Evolutionary conservation across 2,329 filamentous ascomycete species (phyloP).

Genomic region (Alternaria angustiovoidea): DNA sequence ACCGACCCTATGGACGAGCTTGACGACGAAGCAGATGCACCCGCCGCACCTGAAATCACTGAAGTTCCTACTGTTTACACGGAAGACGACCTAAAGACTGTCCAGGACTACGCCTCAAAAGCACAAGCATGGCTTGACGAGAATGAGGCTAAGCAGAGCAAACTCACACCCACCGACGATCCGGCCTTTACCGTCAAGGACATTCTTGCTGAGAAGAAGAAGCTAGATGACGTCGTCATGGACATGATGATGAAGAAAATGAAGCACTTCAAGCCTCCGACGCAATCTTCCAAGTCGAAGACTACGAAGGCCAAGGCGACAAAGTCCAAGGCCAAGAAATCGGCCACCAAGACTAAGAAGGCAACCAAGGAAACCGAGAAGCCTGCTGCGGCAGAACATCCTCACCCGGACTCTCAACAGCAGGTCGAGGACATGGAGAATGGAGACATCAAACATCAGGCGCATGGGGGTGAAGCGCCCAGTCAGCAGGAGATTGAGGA

Average conservation of each 20-base stretch:
- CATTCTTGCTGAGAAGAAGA: constrained; percentile 67
- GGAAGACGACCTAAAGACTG: constrained; percentile 71
- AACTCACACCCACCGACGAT: constrained; percentile 66
- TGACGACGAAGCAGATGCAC: constrained; percentile 75
- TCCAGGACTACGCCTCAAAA: constrained; percentile 69
- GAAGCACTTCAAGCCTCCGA: constrained; percentile 54
- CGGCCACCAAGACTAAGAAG: constrained; percentile 31
- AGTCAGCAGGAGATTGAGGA: constrained; percentile 43
- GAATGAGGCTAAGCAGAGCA: constrained; percentile 67
- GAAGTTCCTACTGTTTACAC: constrained; percentile 67
- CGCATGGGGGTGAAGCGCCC: constrained; percentile 20
- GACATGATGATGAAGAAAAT: constrained; percentile 71
- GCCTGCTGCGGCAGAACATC: constrained; percentile 31
- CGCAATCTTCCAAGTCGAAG: constrained; percentile 33
- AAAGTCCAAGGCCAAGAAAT: constrained; percentile 27
- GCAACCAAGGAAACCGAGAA: constrained; percentile 37
- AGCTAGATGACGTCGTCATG: constrained; percentile 74
- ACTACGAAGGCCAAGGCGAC: constrained; percentile 35
- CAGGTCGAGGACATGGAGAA: not conserved
- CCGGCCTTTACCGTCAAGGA: constrained; percentile 79
- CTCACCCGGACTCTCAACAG: constrained; percentile 31
- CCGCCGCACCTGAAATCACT: constrained; percentile 37
- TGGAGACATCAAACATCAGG: not conserved
- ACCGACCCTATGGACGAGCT: constrained; percentile 70
- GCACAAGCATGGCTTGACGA: constrained; percentile 78